Evolutionary conservation across 768 basidiomycete genomes (phyloP).

Genomic region (Leccinum boreale): DNA sequence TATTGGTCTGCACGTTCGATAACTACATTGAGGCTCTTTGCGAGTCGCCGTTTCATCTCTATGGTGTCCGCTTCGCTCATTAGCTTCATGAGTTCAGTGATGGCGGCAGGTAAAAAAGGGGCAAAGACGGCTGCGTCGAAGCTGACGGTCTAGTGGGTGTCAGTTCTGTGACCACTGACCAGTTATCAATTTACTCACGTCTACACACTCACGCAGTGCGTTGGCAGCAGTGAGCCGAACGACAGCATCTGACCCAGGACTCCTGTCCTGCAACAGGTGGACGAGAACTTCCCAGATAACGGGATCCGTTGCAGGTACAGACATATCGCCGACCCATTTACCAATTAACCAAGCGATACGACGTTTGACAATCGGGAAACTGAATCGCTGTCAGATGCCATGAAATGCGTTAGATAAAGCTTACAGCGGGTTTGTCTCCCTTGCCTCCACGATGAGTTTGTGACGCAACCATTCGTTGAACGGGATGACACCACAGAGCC

Average conservation of each 20-base stretch:
- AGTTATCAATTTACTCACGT: slow-evolving; percentile 53
- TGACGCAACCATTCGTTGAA: slow-evolving; percentile 69
- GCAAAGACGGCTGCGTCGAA: slow-evolving; percentile 63
- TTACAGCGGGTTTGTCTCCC: slow-evolving; percentile 57
- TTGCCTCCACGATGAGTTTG: slow-evolving; percentile 57
- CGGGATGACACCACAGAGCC: slow-evolving; percentile 59
- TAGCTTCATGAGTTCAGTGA: slow-evolving; percentile 66
- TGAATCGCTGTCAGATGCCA: slow-evolving; percentile 29
- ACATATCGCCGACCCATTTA: slow-evolving; percentile 77
- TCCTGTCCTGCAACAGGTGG: slow-evolving; percentile 68
- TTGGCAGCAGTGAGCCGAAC: slow-evolving; percentile 84
- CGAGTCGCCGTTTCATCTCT: slow-evolving; percentile 76
- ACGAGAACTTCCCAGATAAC: slow-evolving; percentile 79
- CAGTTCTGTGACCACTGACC: slow-evolving; percentile 1
- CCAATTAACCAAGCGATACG: slow-evolving; percentile 94
- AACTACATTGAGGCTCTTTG: slow-evolving; percentile 62
- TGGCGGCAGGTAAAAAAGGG: slow-evolving; percentile 60
- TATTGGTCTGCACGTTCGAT: slow-evolving; percentile 52
- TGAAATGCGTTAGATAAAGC: slow-evolving; percentile 12
- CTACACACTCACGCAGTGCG: slow-evolving; percentile 77
- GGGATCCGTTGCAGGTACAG: slow-evolving; percentile 54
- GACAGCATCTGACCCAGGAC: slow-evolving; percentile 73
- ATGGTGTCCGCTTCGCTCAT: slow-evolving; percentile 70
- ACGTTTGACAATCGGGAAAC: slow-evolving; percentile 91
- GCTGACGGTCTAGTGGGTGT: slow-evolving; percentile 47